Evolutionary conservation across 2,329 filamentous ascomycete species (phyloP).

Genomic region (Calonectria hongkongensis): DNA sequence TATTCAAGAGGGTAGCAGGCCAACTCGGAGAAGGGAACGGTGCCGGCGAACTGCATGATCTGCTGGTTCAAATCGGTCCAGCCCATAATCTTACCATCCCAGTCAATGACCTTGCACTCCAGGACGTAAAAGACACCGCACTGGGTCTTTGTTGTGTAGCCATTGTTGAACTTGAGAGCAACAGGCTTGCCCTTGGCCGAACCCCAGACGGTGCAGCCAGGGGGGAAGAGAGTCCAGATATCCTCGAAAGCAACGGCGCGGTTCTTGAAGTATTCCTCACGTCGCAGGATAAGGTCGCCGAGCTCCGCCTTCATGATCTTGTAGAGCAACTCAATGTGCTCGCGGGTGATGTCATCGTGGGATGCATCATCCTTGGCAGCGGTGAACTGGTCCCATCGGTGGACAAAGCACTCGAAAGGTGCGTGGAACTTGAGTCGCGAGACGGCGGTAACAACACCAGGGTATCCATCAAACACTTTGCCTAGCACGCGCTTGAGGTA

Average conservation of each 20-base stretch:
- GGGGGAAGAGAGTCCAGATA: slow-evolving; percentile 72
- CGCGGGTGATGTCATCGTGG: slow-evolving; percentile 64
- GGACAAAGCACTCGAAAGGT: slow-evolving; percentile 79
- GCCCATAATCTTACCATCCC: slow-evolving; percentile 69
- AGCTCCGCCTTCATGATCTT: slow-evolving; percentile 71
- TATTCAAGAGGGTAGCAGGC: slow-evolving; percentile 66
- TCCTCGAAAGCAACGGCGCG: slow-evolving; percentile 72
- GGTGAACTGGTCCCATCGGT: slow-evolving; percentile 75
- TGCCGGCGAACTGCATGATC: slow-evolving; percentile 66
- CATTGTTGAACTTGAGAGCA: slow-evolving; percentile 62
- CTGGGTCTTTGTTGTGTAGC: slow-evolving; percentile 60
- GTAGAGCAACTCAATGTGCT: slow-evolving; percentile 68
- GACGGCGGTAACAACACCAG: slow-evolving; percentile 75
- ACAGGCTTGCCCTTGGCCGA: slow-evolving; percentile 62
- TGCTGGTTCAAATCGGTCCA: slow-evolving; percentile 59
- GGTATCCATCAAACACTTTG: slow-evolving; percentile 74
- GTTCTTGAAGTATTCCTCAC: slow-evolving; percentile 71
- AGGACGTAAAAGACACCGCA: slow-evolving; percentile 64
- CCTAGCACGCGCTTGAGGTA: slow-evolving; percentile 74
- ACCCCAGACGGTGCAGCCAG: slow-evolving; percentile 64
- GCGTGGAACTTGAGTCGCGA: slow-evolving; percentile 76
- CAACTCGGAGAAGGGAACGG: slow-evolving; percentile 65
- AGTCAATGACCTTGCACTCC: slow-evolving; percentile 66
- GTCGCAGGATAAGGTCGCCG: slow-evolving; percentile 68
- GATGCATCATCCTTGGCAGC: slow-evolving; percentile 63